Evolutionary conservation across 2,329 filamentous ascomycete species (phyloP).

Genomic region (Trichophyton mentagrophytes): DNA sequence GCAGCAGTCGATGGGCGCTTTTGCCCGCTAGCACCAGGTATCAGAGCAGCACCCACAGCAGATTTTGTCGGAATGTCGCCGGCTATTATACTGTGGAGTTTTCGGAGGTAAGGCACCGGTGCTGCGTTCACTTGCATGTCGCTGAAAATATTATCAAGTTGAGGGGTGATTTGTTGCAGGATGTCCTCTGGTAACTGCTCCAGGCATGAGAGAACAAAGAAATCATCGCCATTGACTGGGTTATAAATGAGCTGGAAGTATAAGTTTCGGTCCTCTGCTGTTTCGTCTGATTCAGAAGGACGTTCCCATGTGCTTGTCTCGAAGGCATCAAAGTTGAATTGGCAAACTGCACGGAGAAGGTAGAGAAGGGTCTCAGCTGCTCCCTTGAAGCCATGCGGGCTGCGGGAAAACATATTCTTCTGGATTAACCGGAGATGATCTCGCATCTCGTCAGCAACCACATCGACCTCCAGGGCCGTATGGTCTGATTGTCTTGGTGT

Average conservation of each 20-base stretch:
- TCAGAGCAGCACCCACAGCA: slow-evolving; percentile 15
- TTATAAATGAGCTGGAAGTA: slow-evolving; percentile 31
- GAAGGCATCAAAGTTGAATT: slow-evolving; percentile 29
- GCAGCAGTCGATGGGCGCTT: slow-evolving; percentile 23
- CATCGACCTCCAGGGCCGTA: slow-evolving; percentile 18
- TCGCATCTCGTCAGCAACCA: slow-evolving; percentile 23
- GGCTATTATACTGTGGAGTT: slow-evolving; percentile 22
- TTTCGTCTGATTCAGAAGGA: slow-evolving; percentile 23
- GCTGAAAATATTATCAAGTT: slow-evolving; percentile 22
- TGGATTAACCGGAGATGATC: slow-evolving; percentile 21
- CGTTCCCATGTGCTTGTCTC: slow-evolving; percentile 26
- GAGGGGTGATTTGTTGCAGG: slow-evolving; percentile 21
- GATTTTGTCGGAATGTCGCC: slow-evolving; percentile 8
- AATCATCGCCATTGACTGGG: slow-evolving; percentile 19
- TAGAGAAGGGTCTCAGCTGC: slow-evolving; percentile 28
- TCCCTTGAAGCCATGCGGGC: slow-evolving; percentile 26
- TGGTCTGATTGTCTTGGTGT: slow-evolving; percentile 15
- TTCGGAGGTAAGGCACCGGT: slow-evolving; percentile 25
- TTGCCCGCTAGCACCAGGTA: slow-evolving; percentile 16
- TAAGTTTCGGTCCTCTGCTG: slow-evolving; percentile 31
- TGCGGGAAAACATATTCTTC: slow-evolving; percentile 22
- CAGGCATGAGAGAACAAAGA: slow-evolving; percentile 31
- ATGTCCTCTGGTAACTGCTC: slow-evolving; percentile 22
- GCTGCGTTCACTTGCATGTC: slow-evolving; percentile 35
- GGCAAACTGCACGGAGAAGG: slow-evolving; percentile 27